Conservation (phyloP, 768 basidiomycete species). For the Pleurotus eryngii region DNA sequence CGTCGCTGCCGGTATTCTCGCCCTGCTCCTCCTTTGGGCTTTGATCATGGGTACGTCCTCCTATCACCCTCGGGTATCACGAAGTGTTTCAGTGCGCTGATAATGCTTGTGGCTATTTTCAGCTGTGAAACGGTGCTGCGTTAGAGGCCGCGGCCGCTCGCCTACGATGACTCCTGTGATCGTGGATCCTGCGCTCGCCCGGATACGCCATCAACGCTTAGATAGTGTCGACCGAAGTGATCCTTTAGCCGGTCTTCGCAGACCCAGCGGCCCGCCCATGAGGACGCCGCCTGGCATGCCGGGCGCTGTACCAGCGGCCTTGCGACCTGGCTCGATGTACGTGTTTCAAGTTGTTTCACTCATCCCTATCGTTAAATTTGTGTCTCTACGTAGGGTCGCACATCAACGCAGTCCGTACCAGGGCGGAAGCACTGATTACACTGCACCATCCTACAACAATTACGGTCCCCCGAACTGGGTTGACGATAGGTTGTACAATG, state of each 20-base stretch:
- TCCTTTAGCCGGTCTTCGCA: constrained; percentile 15
- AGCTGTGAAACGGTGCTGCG: constrained; percentile 33
- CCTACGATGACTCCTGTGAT: neutral
- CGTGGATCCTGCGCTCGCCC: constrained; percentile 10
- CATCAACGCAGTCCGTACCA: constrained; percentile 23
- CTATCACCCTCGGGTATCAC: neutral
- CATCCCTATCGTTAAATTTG: constrained; percentile 16
- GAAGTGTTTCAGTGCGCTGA: too few relatives aligned
- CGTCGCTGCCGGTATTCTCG: constrained; percentile 62
- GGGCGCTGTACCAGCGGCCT: constrained; percentile 2
- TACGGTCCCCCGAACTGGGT: constrained; percentile 36
- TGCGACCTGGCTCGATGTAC: constrained; percentile 22
- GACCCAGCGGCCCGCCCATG: constrained; percentile 11
- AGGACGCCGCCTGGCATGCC: neutral
- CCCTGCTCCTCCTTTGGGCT: constrained; percentile 53
- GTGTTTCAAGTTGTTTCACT: neutral
- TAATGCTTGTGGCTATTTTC: constrained; percentile 7
- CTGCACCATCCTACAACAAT: constrained; percentile 26
- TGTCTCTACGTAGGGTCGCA: constrained; percentile 21
- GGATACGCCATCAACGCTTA: constrained; percentile 15
- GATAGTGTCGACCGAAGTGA: constrained; percentile 19
- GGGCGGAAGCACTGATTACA: constrained; percentile 18
- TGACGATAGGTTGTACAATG: constrained; percentile 43
- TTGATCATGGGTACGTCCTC: constrained; percentile 39
- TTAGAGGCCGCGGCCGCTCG: constrained; percentile 14